Evolutionary conservation across 2,329 filamentous ascomycete species (phyloP), one percentile per base, ranked within the genome.

Genomic region (Leptosphaerulina australis): DNA sequence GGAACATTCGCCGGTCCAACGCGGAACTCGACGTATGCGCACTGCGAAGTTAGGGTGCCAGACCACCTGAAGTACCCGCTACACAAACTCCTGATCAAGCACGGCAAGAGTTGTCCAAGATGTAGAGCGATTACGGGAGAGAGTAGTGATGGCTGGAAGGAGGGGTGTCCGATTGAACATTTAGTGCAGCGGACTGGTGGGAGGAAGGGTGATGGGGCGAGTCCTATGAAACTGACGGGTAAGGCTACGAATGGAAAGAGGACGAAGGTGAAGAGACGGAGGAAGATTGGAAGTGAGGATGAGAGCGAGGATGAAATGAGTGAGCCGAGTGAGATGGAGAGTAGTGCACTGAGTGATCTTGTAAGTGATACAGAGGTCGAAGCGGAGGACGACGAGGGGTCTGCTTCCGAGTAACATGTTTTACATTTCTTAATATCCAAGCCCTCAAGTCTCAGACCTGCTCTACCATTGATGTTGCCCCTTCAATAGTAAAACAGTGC

Each of bases 131-230:
- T 79, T 1, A 90, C 86, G 0, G 81, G 81, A 0, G 76, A 82
- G 56, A 80, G 79, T 1, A 86, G 81, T 39, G 79, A 79, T 20
- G 81, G 80, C 0, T 90, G 88, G 86, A 77, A 84, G 3, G 74
- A 83, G 12, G 81, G 81, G 0, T 88, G 85, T 72, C 79, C 81
- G 7, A 85, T 88, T 64, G 85, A 87, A 41, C 81, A 86, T 64
- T 67, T 87, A 26, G 81, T 86, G 4, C 80, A 72, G 46, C 73
- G 83, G 43, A 80, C 76, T n/a, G 83, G 82, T 6, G 78, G 74
- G 50, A 79, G 80, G 59, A 83, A 83, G 62, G 76, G 70, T 17
- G 43, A 9, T 2, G 56, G 46, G 2, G 33, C 29, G 1, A 63
- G 54, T 43, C 62, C 61, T 4, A 9, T 39, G 6, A 49, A 48